Percentiles rank a stretch among this genome's conserved stretches.
These are phyloP conservation scores for Macrolepiota fuliginosa DNA, from an alignment of 768 basidiomycete species.

Conservation along the genomic window DNA sequence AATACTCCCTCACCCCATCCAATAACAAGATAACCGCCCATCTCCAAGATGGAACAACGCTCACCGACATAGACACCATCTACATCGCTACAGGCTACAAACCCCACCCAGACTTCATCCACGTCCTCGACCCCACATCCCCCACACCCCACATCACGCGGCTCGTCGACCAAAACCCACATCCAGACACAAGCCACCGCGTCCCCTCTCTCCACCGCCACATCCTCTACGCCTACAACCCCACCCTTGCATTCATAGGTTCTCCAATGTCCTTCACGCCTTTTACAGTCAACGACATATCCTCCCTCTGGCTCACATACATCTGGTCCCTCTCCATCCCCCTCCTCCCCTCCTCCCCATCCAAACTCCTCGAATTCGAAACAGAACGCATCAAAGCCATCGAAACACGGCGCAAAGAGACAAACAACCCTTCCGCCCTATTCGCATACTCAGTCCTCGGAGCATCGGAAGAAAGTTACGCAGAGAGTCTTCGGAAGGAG, in stretches of 20 bases:
- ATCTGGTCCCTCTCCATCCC: slow-evolving; percentile 32
- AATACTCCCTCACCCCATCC: slow-evolving; percentile 21
- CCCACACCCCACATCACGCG: slow-evolving; percentile 17
- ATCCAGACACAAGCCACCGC: slow-evolving; percentile 26
- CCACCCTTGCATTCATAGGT: slow-evolving; percentile 46
- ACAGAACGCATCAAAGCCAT: slow-evolving; percentile 28
- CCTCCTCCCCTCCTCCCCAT: slow-evolving; percentile 33
- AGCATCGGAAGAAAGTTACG: slow-evolving; percentile 33
- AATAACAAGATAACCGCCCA: slow-evolving; percentile 31
- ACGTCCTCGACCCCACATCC: slow-evolving; percentile 24
- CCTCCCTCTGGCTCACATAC: slow-evolving; percentile 47
- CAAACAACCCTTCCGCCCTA: slow-evolving; percentile 29
- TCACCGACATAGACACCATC: slow-evolving; percentile 40
- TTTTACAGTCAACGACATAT: slow-evolving; percentile 46
- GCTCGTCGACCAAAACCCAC: slow-evolving; percentile 24
- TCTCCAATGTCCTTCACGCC: slow-evolving; percentile 42
- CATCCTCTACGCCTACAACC: slow-evolving; percentile 44
- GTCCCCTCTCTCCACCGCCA: slow-evolving; percentile 44
- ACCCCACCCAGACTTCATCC: slow-evolving; percentile 38
- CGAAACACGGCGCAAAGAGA: slow-evolving; percentile 17
- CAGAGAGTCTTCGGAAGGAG: slow-evolving; percentile 30
- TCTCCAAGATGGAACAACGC: slow-evolving; percentile 34
- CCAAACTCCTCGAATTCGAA: slow-evolving; percentile 36
- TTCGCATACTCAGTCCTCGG: slow-evolving; percentile 35
- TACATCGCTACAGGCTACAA: slow-evolving; percentile 48